Percentiles rank a stretch among this genome's conserved stretches.
phyloP scores from a whole-genome alignment of 2,329 filamentous ascomycete species.

The Kalaharituber pfeilii region DNA sequence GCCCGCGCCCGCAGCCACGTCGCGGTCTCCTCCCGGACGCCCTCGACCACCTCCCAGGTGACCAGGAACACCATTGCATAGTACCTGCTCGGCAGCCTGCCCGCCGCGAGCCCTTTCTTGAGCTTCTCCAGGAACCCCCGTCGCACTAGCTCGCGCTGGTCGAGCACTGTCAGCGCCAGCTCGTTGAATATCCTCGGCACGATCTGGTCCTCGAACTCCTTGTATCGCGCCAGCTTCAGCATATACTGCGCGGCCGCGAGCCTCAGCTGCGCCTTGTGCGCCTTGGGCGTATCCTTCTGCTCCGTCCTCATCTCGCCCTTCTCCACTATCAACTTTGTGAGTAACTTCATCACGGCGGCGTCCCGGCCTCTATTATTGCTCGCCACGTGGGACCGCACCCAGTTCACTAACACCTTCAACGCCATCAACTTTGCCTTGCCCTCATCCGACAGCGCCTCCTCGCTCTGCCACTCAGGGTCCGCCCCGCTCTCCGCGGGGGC shows the following conservation, averaged over 20 bases:
- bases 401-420: conserved; percentile 71
- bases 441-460: conserved; percentile 57
- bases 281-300: conserved; percentile 41
- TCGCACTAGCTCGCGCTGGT: conserved; percentile 55
- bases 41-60: conserved; percentile 68
- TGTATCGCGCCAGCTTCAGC: conserved; percentile 66
- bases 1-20: conserved; percentile 81
- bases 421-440: conserved; percentile 69
- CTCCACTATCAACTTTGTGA: conserved; percentile 51
- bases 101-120: conserved; percentile 72
- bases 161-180: conserved; percentile 66
- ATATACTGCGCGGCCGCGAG: conserved; percentile 63
- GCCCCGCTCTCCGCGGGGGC: conserved; percentile 35
- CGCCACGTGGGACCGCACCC: conserved; percentile 38
- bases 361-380: conserved; percentile 27
- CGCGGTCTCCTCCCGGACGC: conserved; percentile 55
- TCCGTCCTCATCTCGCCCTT: conserved; percentile 60
- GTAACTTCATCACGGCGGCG: conserved; percentile 54
- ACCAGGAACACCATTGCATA: conserved; percentile 80
- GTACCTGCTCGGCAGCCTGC: conserved; percentile 55
- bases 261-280: conserved; percentile 65
- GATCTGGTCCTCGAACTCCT: conserved; percentile 51
- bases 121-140: conserved; percentile 65
- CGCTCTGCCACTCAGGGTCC: conserved; percentile 49
- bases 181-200: conserved; percentile 63